Conservation (phyloP, 2,329 filamentous ascomycete genomes). For the Penicillium sp. region DNA sequence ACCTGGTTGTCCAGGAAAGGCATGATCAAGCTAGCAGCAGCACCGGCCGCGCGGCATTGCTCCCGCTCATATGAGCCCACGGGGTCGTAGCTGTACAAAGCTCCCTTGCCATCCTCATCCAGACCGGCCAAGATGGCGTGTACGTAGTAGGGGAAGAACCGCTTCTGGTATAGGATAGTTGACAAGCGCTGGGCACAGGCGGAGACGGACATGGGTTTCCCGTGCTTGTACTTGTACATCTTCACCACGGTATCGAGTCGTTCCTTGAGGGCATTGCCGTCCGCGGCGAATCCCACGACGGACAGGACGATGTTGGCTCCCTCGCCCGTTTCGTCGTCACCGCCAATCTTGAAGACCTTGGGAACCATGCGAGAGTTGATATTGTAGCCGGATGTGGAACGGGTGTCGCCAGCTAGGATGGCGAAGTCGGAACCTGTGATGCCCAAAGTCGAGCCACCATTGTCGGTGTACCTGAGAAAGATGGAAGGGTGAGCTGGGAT, state of each 20-base stretch:
- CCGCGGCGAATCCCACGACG: constrained; percentile 93
- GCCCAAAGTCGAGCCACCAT: constrained; percentile 92
- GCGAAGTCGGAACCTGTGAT: constrained; percentile 93
- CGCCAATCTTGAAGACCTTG: constrained; percentile 97
- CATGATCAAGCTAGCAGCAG: constrained; percentile 94
- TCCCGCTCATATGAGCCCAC: constrained; percentile 98
- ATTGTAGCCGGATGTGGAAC: constrained; percentile 93
- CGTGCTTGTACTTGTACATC: constrained; percentile 98
- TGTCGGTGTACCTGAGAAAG: constrained; percentile 76
- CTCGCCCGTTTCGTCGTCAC: constrained; percentile 80
- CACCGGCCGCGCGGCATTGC: constrained; percentile 90
- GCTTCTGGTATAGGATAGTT: constrained; percentile 94
- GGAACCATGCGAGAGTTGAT: constrained; percentile 96
- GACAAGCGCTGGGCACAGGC: constrained; percentile 93
- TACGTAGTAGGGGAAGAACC: constrained; percentile 99
- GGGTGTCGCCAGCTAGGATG: constrained; percentile 96
- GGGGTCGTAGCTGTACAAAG: constrained; percentile 95
- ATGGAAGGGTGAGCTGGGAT: constrained; percentile 16
- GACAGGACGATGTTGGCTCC: constrained; percentile 87
- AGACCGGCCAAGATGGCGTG: constrained; percentile 90
- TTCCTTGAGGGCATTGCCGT: constrained; percentile 91
- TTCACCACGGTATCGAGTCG: constrained; percentile 92
- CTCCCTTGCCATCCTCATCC: constrained; percentile 91
- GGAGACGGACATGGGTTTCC: constrained; percentile 91
- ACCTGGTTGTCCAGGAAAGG: constrained; percentile 99